Percentiles rank a stretch among this genome's conserved stretches.
Evolutionary conservation across 2,329 filamentous ascomycete species (phyloP).

Genomic region (Colletotrichum tamarilloi): DNA sequence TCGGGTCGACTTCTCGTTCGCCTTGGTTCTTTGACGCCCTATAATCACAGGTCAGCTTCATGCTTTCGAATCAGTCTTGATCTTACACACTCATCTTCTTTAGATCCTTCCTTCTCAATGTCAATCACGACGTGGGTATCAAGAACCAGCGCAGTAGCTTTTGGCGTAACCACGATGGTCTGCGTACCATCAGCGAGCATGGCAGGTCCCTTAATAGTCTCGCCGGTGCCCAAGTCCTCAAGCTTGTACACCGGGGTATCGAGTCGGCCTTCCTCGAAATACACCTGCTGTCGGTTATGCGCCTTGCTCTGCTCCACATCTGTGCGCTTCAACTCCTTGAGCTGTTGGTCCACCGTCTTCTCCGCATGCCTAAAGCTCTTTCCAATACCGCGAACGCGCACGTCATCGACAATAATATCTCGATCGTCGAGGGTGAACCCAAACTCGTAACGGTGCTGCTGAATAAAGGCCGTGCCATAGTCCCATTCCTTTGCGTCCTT

Average conservation of each 20-base stretch:
- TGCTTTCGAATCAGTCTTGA: too few relatives aligned
- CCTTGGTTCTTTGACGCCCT: constrained; percentile 21
- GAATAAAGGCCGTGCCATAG: constrained; percentile 85
- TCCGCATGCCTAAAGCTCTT: constrained; percentile 85
- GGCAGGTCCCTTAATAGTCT: constrained; percentile 81
- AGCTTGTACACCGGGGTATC: constrained; percentile 88
- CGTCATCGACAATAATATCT: constrained; percentile 91
- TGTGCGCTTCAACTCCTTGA: constrained; percentile 74
- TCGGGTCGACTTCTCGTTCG: constrained; percentile 67
- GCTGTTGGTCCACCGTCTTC: constrained; percentile 85
- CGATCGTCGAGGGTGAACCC: constrained; percentile 87
- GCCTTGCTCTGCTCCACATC: constrained; percentile 68
- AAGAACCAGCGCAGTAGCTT: constrained; percentile 79
- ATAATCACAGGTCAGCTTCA: too few relatives aligned
- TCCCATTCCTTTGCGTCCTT: constrained; percentile 78
- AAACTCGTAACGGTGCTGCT: constrained; percentile 92
- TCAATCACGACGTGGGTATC: constrained; percentile 92
- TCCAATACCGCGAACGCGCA: constrained; percentile 87
- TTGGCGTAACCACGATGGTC: constrained; percentile 90
- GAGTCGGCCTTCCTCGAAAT: constrained; percentile 83
- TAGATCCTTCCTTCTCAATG: constrained; percentile 67
- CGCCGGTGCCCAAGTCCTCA: constrained; percentile 77
- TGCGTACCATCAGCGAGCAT: constrained; percentile 90
- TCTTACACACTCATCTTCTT: constrained; percentile 38
- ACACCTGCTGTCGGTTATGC: constrained; percentile 75